Base-by-base conservation (phyloP, 2,329 filamentous ascomycete species). In the Fusarium agapanthi region DNA sequence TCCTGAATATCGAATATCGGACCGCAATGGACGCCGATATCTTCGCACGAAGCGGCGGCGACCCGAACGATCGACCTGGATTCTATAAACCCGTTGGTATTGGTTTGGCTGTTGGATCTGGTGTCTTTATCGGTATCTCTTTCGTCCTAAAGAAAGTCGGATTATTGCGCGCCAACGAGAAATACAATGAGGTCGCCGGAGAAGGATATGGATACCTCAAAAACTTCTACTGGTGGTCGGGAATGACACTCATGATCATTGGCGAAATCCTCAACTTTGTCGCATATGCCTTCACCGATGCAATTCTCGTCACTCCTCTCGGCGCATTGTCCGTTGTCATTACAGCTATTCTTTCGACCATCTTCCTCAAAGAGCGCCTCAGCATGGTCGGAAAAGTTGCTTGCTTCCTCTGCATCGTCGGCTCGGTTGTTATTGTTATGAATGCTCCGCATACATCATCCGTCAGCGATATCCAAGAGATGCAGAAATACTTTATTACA, bases 121-220 rank as follows among this genome's bases (percentile, higher is more conserved):
- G 96, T 45, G 81, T 94, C 65, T 98, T 98, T 81, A 99, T 99
- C 79, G 96, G 96, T 61, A 88, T 92, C 20, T 98, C 95, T 1
- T 99, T 98, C 81, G 95, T 98, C 34, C 84, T 99, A 79, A 98
- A 98, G 84, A 99, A 99, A 84, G 88, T 93, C 67, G 96, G 96
- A 9, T 84, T 99, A 75, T 87, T 99, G 69, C 95, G 91, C 81
- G 95, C 96, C 56, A 99, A 98, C 82, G 91, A 93, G 77, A 98
- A 98, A 82, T 98, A 98, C 86, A 93, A 97, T 70, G 95, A 98
- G 83, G 94, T 93, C 74, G 95, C 96, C 1, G 96, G 96, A 67
- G 95, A 98, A 82, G 96, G 96, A 63, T 98, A 98, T 81, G 95
- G 95, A 70, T 99, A 98, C 81, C 89, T 99, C 77, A 97, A 97